Base-by-base conservation (phyloP, 2,329 filamentous ascomycete genomes). In the Pseudocercospora crystallina region DNA sequence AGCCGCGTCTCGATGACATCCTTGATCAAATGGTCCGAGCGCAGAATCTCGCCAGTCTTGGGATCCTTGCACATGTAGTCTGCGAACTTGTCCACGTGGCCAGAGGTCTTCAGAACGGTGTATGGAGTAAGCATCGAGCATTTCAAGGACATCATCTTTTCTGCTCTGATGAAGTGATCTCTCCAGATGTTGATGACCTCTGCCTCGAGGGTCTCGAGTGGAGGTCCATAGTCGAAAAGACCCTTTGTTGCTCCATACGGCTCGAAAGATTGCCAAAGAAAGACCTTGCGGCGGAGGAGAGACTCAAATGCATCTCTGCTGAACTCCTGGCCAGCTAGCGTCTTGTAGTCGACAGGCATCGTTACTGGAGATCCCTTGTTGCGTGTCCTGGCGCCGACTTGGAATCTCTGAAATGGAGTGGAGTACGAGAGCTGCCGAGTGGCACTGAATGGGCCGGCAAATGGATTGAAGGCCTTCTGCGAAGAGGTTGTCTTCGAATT, bases 61-160 rank as follows among this genome's bases (percentile, higher is more conserved):
- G 92, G 90, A 72, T 99, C 94, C 59, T 71, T 71, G 66, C 68
- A 96, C 91, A 97, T 96, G 89, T 89, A 97, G 72, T 97, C 92
- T 73, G 90, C 88, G 68, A 97, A 97, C 74, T 95, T 95, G 73
- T 96, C 92, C 60, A 97, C 94, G 75, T 99, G 94, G 58, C 94
- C 94, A 71, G 72, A 75, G 2, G 92, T 96, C 81, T 97, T 95
- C 67, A 99, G 82, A 33, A 99, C 89, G 41, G 94, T 88, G 65
- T 94, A 84, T 31, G 94, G 94, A 35, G 94, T 99, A 67, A 99
- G 74, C 74, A 92, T 94, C 34, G 89, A 94, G 76, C 90, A 95
- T 76, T 96, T 91, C 59, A 96, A 84, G 76, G 95, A 90, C 61
- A 95, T 83, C 90, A 96, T 96, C 69, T 95, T 88, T 77, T 96